Base-by-base conservation (phyloP, 345 rosid species). In the Brassica cretica region DNA sequence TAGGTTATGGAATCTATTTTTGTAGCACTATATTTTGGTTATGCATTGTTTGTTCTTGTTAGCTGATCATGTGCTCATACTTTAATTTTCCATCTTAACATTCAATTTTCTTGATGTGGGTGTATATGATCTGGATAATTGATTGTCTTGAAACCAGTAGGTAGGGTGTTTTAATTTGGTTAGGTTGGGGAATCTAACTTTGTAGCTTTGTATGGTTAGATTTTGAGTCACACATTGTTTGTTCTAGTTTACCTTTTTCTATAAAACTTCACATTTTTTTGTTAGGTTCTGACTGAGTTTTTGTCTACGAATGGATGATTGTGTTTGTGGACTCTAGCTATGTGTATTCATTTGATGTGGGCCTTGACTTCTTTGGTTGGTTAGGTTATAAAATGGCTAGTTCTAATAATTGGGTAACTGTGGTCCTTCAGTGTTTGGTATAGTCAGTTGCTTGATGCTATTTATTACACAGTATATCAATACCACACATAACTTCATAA, bases 371-470 rank as follows among this genome's bases (percentile, higher is more conserved):
- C 30, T 76, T 69, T 53, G 64, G 39, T 76, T 46, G 63, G 74
- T 61, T 69, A 62, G 64, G 70, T 76, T 14, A 46, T 46, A 15
- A 1, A 46, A 46, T 77, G 61, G 49, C 61, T 56, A 39, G n/a
- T 77, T 77, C 12, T 30, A 30, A 73, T 41, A 78, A 65, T 71
- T 78, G 73, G 39, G 73, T 72, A 21, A 68, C 19, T 41, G 81
- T 71, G 77, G 81, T 72, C 72, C 76, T 72, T 66, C 63, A 66
- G 33, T 6, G 77, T 66, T 72, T 72, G 76, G 68, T 78, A 51
- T 58, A 29, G 39, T 30, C 60, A 25, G 49, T 71, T 77, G 66
- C 35, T 71, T 51, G 44, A 11, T 71, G 66, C 72, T 71, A 9
- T 64, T 70, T 70, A 63, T 51, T 64, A 16, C 46, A 46, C 71